Percentiles rank a stretch among this genome's conserved stretches.
These are phyloP conservation scores for Penicillium sclerotiorum DNA, from an alignment of 2,329 filamentous ascomycete genomes.

Conservation along the genomic window DNA sequence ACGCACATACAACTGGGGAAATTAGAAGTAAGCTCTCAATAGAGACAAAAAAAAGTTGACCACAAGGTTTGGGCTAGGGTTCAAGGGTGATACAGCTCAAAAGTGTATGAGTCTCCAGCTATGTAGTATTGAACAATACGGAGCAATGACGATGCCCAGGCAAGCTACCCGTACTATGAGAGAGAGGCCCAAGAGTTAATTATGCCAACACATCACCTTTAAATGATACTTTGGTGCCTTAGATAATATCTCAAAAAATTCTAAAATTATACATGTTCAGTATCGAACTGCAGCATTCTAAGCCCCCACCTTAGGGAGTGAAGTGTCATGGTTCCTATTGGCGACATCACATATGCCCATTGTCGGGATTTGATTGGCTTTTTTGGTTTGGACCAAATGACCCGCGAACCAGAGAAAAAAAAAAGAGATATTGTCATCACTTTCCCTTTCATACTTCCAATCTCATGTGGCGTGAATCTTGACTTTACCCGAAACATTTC, in stretches of 20 bases:
- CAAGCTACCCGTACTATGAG: neutral
- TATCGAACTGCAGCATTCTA: too few relatives aligned
- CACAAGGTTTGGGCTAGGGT: neutral
- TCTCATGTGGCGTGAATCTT: too few relatives aligned
- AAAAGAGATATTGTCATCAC: neutral
- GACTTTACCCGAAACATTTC: too few relatives aligned
- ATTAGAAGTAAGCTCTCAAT: neutral
- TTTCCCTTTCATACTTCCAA: neutral
- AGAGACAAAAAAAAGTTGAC: neutral
- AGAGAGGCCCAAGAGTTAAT: neutral
- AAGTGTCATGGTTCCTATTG: constrained; percentile 16
- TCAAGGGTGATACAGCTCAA: too few relatives aligned
- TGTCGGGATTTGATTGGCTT: constrained; percentile 8
- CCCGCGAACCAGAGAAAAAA: constrained; percentile 10
- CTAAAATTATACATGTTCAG: too few relatives aligned
- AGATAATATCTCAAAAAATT: too few relatives aligned
- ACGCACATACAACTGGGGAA: constrained; percentile 6
- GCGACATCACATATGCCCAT: constrained; percentile 7
- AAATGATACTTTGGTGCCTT: too few relatives aligned
- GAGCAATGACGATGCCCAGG: neutral
- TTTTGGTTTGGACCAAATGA: constrained; percentile 3
- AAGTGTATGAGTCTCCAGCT: too few relatives aligned
- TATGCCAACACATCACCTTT: neutral
- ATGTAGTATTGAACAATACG: neutral
- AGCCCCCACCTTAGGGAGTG: too few relatives aligned